Conservation (phyloP, 495 filamentous ascomycete species). For the Aspergillus carlsbadensis region DNA sequence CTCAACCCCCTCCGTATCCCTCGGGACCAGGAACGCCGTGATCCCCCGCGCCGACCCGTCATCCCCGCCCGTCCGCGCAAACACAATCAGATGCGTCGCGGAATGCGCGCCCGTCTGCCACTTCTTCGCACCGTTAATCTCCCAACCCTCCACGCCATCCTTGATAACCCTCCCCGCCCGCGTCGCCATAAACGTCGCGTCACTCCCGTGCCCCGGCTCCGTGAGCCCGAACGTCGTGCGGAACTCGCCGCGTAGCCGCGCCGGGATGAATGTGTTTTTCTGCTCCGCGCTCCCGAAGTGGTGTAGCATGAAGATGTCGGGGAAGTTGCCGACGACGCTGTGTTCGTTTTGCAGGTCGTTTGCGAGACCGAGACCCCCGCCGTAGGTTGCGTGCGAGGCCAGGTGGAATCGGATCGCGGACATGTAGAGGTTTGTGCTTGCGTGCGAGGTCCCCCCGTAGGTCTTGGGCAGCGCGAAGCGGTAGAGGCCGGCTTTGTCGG, state of each 20-base stretch:
- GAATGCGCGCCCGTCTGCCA: slow-evolving; percentile 62
- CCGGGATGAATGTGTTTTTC: slow-evolving; percentile 47
- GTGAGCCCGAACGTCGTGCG: slow-evolving; percentile 58
- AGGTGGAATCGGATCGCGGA: slow-evolving; percentile 58
- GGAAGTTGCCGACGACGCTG: slow-evolving; percentile 58
- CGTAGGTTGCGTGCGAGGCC: slow-evolving; percentile 42
- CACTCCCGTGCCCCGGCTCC: slow-evolving; percentile 59
- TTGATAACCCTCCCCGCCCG: slow-evolving; percentile 29
- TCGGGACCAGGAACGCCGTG: slow-evolving; percentile 56
- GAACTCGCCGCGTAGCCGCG: slow-evolving; percentile 47
- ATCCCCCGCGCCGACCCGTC: slow-evolving; percentile 51
- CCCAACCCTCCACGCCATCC: slow-evolving; percentile 36
- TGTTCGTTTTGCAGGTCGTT: slow-evolving; percentile 65
- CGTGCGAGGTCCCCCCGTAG: slow-evolving; percentile 52
- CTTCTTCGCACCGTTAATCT: slow-evolving; percentile 56
- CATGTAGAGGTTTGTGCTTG: slow-evolving; percentile 57
- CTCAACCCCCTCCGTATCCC: slow-evolving; percentile 41
- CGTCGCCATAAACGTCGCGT: slow-evolving; percentile 58
- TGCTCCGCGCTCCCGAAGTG: slow-evolving; percentile 53
- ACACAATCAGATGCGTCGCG: slow-evolving; percentile 58
- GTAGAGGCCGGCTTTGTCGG: slow-evolving; percentile 56
- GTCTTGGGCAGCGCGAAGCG: slow-evolving; percentile 53
- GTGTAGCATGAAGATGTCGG: slow-evolving; percentile 55
- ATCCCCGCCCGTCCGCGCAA: slow-evolving; percentile 51
- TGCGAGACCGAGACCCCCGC: slow-evolving; percentile 52